Evolutionary conservation across 805 yeast genomes (phyloP).

Genomic region (Ogataea saltuana): DNA sequence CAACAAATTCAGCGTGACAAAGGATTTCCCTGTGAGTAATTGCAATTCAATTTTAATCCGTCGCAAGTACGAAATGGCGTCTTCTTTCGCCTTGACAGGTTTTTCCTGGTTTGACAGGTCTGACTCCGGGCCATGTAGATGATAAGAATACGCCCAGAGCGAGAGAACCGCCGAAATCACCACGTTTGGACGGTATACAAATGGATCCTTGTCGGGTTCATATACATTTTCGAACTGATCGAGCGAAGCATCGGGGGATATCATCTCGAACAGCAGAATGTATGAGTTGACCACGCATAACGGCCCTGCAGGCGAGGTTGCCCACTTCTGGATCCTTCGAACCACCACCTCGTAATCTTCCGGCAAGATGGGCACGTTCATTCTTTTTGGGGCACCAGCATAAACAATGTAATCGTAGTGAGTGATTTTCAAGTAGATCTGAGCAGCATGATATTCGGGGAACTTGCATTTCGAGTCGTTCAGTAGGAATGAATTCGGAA

Average conservation of each 20-base stretch:
- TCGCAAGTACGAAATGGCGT: conserved; percentile 47
- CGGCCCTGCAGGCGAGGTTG: conserved; percentile 44
- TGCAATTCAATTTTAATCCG: conserved; percentile 43
- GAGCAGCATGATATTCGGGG: conserved; percentile 70
- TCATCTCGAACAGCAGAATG: conserved; percentile 55
- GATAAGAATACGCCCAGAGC: conserved; percentile 51
- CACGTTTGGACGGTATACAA: conserved; percentile 38
- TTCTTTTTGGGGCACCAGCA: conserved; percentile 75
- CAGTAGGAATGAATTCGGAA: conserved; percentile 13
- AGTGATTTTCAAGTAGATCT: conserved; percentile 59
- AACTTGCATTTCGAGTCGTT: conserved; percentile 48
- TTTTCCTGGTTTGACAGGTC: conserved; percentile 7
- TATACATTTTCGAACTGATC: conserved; percentile 33
- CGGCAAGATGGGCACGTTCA: conserved; percentile 58
- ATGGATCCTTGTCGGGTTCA: conserved; percentile 37
- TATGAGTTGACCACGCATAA: conserved; percentile 56
- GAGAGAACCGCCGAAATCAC: conserved; percentile 39
- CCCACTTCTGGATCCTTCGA: conserved; percentile 50
- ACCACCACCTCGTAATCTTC: conserved; percentile 52
- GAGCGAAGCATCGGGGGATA: conserved; percentile 35
- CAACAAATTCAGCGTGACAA: conserved; percentile 9
- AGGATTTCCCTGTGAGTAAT: conserved; percentile 24
- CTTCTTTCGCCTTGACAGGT: conserved; percentile 42
- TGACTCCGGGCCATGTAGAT: conserved; percentile 51
- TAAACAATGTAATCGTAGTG: conserved; percentile 74